Conservation (phyloP, 2,329 filamentous ascomycete genomes). For the Trichoderma semiorbis region DNA sequence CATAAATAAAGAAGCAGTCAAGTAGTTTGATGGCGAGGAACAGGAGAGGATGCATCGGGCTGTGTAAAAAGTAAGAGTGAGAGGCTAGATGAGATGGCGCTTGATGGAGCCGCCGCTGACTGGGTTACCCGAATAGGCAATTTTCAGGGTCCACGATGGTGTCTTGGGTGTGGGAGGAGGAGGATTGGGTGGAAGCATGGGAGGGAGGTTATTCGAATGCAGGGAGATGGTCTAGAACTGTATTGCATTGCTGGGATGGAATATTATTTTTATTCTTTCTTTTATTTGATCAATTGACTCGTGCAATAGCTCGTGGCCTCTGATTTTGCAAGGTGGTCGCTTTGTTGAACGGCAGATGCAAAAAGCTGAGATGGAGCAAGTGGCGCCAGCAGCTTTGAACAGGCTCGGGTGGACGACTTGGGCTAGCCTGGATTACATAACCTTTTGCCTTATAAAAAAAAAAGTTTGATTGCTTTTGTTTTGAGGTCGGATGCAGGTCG, state of each 20-base stretch:
- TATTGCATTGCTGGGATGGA: background rate
- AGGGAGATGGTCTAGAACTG: background rate
- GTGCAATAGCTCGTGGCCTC: background rate
- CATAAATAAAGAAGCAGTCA: background rate
- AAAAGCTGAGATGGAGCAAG: background rate
- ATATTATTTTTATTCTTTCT: background rate
- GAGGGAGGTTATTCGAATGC: background rate
- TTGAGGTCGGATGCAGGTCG: background rate
- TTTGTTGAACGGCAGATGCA: background rate
- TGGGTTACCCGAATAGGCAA: slow-evolving; percentile 21
- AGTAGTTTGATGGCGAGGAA: background rate
- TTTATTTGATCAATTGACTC: background rate
- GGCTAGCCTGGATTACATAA: background rate
- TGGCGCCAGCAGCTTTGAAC: background rate
- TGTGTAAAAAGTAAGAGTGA: background rate
- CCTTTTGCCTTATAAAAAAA: background rate
- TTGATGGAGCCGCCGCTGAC: background rate
- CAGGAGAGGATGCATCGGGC: background rate
- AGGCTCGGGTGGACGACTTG: background rate
- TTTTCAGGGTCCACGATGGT: slow-evolving; percentile 18
- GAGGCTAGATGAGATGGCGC: background rate
- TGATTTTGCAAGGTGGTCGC: background rate
- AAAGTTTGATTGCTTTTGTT: background rate
- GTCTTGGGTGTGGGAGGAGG: background rate
- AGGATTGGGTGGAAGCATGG: background rate